Percentiles rank a stretch among this genome's conserved stretches.
These are phyloP conservation scores for Phytophthora kernoviae DNA, from an alignment of 352 stramenopile genomes.

Conservation along the genomic window DNA sequence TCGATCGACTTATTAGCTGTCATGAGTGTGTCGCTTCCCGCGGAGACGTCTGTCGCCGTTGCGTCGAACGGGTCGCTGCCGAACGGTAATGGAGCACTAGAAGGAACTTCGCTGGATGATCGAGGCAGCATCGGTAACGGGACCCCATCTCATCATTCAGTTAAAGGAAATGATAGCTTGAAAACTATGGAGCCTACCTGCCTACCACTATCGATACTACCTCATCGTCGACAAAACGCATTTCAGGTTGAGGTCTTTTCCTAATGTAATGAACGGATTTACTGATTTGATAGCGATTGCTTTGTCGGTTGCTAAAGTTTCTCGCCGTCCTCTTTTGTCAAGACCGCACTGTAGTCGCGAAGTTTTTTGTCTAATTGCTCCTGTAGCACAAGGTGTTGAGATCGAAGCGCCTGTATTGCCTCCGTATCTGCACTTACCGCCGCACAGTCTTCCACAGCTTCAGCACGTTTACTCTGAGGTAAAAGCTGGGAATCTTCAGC, in stretches of 20 bases:
- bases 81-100: constrained; percentile 34
- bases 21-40: constrained; percentile 54
- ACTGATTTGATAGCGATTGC: constrained; percentile 21
- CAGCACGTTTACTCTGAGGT: neutral
- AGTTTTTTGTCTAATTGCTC: constrained; percentile 44
- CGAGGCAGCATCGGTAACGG: constrained; percentile 38
- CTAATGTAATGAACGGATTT: constrained; percentile 38
- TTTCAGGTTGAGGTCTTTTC: constrained; percentile 27
- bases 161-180: constrained; percentile 16
- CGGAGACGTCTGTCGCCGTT: constrained; percentile 17
- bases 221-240: constrained; percentile 17
- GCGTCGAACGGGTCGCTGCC: constrained; percentile 39
- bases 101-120: constrained; percentile 34
- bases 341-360: constrained; percentile 37
- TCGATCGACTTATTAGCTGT: constrained; percentile 64
- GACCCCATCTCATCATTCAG: constrained; percentile 25
- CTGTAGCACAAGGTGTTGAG: constrained; percentile 44
- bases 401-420: constrained; percentile 18
- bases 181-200: neutral
- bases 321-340: constrained; percentile 7
- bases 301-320: constrained; percentile 2
- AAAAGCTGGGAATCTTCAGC: constrained; percentile 2
- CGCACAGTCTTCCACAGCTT: neutral
- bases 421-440: neutral
- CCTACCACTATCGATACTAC: constrained; percentile 25